phyloP scores from a whole-genome alignment of 352 stramenopile species.

The Phytopythium aichiense region DNA sequence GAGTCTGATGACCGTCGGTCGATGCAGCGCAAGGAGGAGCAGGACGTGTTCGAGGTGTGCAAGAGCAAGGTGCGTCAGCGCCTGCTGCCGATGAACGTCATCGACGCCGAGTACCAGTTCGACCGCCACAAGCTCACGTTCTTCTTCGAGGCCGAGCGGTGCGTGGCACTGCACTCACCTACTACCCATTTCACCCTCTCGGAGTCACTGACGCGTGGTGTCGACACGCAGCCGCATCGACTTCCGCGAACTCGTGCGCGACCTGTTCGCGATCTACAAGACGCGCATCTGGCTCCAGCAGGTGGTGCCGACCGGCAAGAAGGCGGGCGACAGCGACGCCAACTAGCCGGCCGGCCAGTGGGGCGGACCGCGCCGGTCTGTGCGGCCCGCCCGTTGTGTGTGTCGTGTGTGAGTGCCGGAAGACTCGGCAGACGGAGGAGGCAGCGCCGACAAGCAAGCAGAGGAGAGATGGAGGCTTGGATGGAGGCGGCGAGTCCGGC shows the following conservation, averaged over 20 bases:
- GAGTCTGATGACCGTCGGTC: not conserved
- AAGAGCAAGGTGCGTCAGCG: slow-evolving; percentile 94
- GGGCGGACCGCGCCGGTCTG: not conserved
- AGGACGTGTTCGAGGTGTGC: slow-evolving; percentile 95
- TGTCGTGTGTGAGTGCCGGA: not conserved
- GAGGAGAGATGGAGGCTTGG: not conserved
- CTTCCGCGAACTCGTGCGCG: slow-evolving; percentile 96
- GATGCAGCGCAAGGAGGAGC: slow-evolving; percentile 89
- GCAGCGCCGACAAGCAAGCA: not conserved
- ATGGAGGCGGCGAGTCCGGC: not conserved
- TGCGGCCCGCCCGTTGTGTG: not conserved
- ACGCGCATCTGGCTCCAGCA: slow-evolving; percentile 98
- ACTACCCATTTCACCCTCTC: no score
- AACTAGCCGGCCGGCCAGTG: slow-evolving; percentile 26
- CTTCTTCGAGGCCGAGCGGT: slow-evolving; percentile 97
- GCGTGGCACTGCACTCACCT: slow-evolving; percentile 3
- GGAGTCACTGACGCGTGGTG: not conserved
- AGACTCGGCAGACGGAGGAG: slow-evolving; percentile 3
- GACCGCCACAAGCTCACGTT: slow-evolving; percentile 98
- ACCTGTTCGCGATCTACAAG: slow-evolving; percentile 99
- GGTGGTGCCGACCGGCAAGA: slow-evolving; percentile 79
- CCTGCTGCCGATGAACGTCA: slow-evolving; percentile 95
- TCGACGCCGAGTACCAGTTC: slow-evolving; percentile 98
- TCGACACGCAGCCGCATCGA: slow-evolving; percentile 85
- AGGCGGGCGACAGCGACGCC: slow-evolving; percentile 50